Percentiles rank a stretch among this genome's conserved stretches.
Conservation (phyloP, 305 asterid genomes). For the Solanum hybrid region DNA sequence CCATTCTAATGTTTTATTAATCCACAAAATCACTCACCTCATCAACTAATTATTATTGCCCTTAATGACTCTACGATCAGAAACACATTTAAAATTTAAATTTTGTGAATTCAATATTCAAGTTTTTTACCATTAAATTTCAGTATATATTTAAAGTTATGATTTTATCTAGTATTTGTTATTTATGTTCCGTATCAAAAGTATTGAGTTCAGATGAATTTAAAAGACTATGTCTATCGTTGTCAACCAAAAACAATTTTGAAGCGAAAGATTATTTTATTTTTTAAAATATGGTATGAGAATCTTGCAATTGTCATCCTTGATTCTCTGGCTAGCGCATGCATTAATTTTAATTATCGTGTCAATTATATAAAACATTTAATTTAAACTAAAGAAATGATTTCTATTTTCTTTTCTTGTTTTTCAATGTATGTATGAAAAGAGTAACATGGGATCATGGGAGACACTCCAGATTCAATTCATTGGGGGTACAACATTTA, state of each 20-base stretch:
- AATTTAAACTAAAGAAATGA: neutral
- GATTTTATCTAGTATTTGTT: neutral
- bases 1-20: constrained; percentile 3
- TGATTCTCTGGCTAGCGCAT: neutral
- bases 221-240: fast-evolving
- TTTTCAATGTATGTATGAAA: neutral
- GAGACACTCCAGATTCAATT: neutral
- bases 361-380: neutral
- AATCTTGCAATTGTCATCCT: neutral
- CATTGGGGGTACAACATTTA: neutral
- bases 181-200: neutral
- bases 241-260: neutral
- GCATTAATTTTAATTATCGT: neutral
- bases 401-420: neutral
- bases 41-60: neutral
- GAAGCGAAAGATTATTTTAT: neutral
- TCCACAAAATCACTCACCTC: constrained; percentile 1
- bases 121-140: neutral
- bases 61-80: neutral
- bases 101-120: neutral
- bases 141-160: neutral
- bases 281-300: neutral
- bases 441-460: constrained; percentile 2
- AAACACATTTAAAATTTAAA: neutral
- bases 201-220: neutral